phyloP scores from a whole-genome alignment of 2,329 filamentous ascomycete species.

The Aspergillus sp. region DNA sequence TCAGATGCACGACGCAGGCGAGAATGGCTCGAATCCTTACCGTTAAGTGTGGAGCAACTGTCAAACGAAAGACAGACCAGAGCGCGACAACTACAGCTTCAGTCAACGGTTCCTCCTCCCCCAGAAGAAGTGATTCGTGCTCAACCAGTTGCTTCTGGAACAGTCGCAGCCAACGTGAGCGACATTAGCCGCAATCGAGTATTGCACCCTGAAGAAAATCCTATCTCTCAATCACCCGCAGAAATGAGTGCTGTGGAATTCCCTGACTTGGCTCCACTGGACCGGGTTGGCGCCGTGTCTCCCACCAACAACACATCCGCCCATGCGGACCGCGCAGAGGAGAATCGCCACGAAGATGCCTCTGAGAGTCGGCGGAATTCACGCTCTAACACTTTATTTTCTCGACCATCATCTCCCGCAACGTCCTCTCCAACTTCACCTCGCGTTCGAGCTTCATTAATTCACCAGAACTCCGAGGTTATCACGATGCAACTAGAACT shows the following conservation, averaged over 20 bases:
- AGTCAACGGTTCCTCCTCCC: conserved; percentile 12
- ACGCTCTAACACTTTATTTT: conserved; percentile 42
- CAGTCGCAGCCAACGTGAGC: conserved; percentile 17
- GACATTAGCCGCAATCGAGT: conserved; percentile 20
- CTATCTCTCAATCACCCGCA: conserved; percentile 39
- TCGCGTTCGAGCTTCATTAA: conserved; percentile 42
- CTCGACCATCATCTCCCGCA: conserved; percentile 39
- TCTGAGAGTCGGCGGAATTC: conserved; percentile 28
- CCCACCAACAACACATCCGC: conserved; percentile 10
- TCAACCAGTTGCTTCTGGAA: conserved; percentile 13
- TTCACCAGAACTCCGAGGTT: conserved; percentile 44
- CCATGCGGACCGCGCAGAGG: conserved; percentile 11
- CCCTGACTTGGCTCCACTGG: conserved; percentile 27
- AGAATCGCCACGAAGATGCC: conserved; percentile 9
- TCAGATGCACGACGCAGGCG: conserved; percentile 15
- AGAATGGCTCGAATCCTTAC: conserved; percentile 30
- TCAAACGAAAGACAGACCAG: conserved; percentile 28
- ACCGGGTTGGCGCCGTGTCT: conserved; percentile 21
- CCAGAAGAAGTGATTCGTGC: conserved; percentile 17
- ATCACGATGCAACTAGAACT: conserved; percentile 47
- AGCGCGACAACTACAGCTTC: conserved; percentile 13
- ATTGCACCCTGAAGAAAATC: conserved; percentile 35
- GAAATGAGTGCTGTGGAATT: conserved; percentile 36
- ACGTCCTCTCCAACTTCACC: conserved; percentile 44
- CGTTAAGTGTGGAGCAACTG: conserved; percentile 31